A percentile compares a stretch with the other conserved stretches of the same genome.
These are phyloP conservation scores for Penicillium egyptiacum DNA, from an alignment of 495 filamentous ascomycete species.

Conservation along the genomic window DNA sequence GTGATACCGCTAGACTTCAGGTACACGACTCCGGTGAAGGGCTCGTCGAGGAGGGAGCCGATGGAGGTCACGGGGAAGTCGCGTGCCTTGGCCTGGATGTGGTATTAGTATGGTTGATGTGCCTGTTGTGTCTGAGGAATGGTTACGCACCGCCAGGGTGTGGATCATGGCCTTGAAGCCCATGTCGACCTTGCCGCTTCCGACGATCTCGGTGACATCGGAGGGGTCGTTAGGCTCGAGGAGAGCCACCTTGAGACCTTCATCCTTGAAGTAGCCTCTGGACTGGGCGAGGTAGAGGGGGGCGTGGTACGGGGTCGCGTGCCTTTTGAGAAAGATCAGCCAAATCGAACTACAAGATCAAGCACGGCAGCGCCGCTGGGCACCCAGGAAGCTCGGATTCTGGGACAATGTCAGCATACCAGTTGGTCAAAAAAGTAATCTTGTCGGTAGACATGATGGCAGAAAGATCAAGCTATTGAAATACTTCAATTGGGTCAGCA, in stretches of 20 bases:
- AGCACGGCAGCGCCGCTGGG: neutral
- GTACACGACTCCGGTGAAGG: slow-evolving; percentile 71
- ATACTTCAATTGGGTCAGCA: slow-evolving; percentile 25
- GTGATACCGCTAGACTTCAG: slow-evolving; percentile 69
- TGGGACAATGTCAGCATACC: slow-evolving; percentile 42
- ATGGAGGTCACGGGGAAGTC: slow-evolving; percentile 67
- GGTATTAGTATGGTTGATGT: neutral
- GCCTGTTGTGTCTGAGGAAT: neutral
- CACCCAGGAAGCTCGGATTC: slow-evolving; percentile 6
- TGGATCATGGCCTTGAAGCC: slow-evolving; percentile 79
- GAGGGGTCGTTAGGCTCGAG: slow-evolving; percentile 69
- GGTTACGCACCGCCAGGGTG: slow-evolving; percentile 57
- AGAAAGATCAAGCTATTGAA: slow-evolving; percentile 23
- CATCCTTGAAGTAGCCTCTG: slow-evolving; percentile 68
- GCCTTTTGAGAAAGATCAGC: slow-evolving; percentile 50
- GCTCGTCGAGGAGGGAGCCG: slow-evolving; percentile 67
- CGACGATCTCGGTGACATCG: slow-evolving; percentile 73
- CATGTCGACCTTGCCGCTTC: slow-evolving; percentile 67
- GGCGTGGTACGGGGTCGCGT: slow-evolving; percentile 72
- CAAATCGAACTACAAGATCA: slow-evolving; percentile 11
- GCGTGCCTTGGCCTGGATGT: slow-evolving; percentile 61
- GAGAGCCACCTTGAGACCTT: slow-evolving; percentile 68
- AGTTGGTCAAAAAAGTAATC: slow-evolving; percentile 74
- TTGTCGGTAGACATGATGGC: slow-evolving; percentile 69
- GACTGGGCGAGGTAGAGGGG: slow-evolving; percentile 69